Base-by-base conservation (phyloP, 2,329 filamentous ascomycete species). In the Bertia moriformis region DNA sequence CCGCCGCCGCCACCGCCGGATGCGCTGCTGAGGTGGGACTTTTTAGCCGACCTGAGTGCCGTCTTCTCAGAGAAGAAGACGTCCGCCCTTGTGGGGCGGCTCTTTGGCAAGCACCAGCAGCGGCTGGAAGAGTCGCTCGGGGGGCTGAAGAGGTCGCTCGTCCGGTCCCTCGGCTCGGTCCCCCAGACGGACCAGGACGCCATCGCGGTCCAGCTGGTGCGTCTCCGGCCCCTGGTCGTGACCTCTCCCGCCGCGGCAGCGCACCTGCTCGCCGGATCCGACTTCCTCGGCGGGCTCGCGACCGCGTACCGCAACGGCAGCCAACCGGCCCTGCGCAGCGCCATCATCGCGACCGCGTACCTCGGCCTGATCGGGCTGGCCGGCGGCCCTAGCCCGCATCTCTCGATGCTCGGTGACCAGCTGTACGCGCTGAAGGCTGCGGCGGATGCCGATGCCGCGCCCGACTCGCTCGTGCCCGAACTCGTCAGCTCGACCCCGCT, bases 241-340 rank as follows among this genome's bases (percentile, higher is more conserved):
- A n/a, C 22, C 7, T 27, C 22, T 27, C 22, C 22, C 7, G n/a
- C 22, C 7, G 22, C n/a, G 7, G 7, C 22, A n/a, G 22, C 22
- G n/a, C 22, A 83, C 47, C 78, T 94, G 49, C 71, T 93, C 47
- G 82, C 82, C 0, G 89, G 89, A 1, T 87, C 83, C 38, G 89
- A 95, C 57, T 89, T 93, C 48, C 58, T 94, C 17, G 89, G 95
- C 53, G 75, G 81, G 1, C 66, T 94, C 13, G 63, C 74, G 27
- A 62, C 62, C 38, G 77, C 77, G 44, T 88, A 79, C 56, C 67
- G 63, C 38, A 68, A 78, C 41, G n/a, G n/a, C n/a, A 76, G 73
- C 55, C 73, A 27, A 7, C 22, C 22, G 14, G 67, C 69, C 1
- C 49, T 87, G 35, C 73, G 77, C 42, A 80, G 73, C 44, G 68